Percentiles rank a stretch among this genome's conserved stretches.
Conservation (phyloP, 2,329 filamentous ascomycete species). For the Colletotrichum sojae region DNA sequence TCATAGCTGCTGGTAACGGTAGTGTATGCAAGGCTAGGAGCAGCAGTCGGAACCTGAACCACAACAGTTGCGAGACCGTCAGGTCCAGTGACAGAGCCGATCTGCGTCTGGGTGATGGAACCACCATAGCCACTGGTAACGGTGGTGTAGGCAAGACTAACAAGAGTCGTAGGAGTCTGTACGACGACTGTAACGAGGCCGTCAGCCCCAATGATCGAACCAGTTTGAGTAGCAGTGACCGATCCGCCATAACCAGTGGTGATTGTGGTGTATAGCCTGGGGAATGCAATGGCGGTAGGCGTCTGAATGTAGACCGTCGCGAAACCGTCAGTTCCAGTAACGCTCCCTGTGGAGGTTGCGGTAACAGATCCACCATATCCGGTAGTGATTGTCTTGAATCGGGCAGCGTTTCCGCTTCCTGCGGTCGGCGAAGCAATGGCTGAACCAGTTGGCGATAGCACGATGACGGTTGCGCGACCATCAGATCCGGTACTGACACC, state of each 20-base stretch:
- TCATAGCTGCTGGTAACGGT: not conserved
- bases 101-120: slow-evolving; percentile 1
- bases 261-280: slow-evolving; percentile 6
- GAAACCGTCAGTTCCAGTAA: not conserved
- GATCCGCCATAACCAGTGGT: slow-evolving; percentile 20
- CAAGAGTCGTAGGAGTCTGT: not conserved
- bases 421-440: not conserved
- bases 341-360: not conserved
- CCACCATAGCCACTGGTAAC: not conserved
- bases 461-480: not conserved
- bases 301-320: not conserved
- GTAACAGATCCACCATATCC: not conserved
- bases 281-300: not conserved
- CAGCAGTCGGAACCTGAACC: slow-evolving; percentile 12
- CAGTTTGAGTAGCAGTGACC: not conserved
- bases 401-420: not conserved
- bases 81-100: slow-evolving; percentile 1
- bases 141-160: not conserved
- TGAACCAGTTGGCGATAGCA: not conserved
- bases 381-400: not conserved
- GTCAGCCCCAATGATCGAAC: not conserved
- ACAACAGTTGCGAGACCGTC: slow-evolving; percentile 29
- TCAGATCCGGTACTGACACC: not conserved
- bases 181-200: not conserved
- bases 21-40: not conserved